These are phyloP conservation scores for Teratosphaeria zuluensis DNA, from an alignment of 2,329 filamentous ascomycete species.

Conservation along the genomic window DNA sequence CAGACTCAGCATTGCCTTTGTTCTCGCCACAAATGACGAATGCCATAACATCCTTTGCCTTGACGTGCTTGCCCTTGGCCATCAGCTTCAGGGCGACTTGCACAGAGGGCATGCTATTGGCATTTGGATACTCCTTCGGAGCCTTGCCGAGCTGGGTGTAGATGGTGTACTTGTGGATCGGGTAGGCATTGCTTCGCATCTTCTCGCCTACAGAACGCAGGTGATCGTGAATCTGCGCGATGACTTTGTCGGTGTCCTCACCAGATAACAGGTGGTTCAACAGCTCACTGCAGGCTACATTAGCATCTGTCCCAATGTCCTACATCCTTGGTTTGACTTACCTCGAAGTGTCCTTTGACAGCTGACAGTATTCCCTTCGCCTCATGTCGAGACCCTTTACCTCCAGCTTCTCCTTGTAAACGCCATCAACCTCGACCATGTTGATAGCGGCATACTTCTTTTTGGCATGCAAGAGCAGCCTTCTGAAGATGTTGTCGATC, in stretches of 20 bases:
- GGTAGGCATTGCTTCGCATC: constrained; percentile 73
- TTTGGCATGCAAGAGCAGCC: constrained; percentile 89
- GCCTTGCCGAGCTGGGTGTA: constrained; percentile 95
- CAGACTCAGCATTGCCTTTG: constrained; percentile 54
- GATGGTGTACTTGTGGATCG: constrained; percentile 85
- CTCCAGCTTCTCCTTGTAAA: constrained; percentile 88
- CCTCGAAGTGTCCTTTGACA: constrained; percentile 89
- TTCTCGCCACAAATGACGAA: constrained; percentile 76
- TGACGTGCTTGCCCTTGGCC: constrained; percentile 74
- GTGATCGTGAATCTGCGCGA: constrained; percentile 88
- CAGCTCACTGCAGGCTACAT: constrained; percentile 47
- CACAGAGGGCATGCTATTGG: constrained; percentile 89
- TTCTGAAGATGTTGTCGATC: constrained; percentile 93
- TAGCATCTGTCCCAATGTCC: not conserved
- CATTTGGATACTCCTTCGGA: constrained; percentile 88
- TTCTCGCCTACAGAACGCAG: constrained; percentile 72
- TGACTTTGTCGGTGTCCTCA: constrained; percentile 77
- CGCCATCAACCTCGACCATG: constrained; percentile 68
- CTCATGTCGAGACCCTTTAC: constrained; percentile 98
- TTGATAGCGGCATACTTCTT: constrained; percentile 99
- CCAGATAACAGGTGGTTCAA: constrained; percentile 93
- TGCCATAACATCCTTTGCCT: constrained; percentile 90
- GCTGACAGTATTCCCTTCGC: constrained; percentile 86
- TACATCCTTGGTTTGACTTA: constrained; percentile 20
- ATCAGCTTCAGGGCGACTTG: constrained; percentile 88